Evolutionary conservation across 2,329 filamentous ascomycete genomes (phyloP).

Genomic region (Pezicula carpinea): DNA sequence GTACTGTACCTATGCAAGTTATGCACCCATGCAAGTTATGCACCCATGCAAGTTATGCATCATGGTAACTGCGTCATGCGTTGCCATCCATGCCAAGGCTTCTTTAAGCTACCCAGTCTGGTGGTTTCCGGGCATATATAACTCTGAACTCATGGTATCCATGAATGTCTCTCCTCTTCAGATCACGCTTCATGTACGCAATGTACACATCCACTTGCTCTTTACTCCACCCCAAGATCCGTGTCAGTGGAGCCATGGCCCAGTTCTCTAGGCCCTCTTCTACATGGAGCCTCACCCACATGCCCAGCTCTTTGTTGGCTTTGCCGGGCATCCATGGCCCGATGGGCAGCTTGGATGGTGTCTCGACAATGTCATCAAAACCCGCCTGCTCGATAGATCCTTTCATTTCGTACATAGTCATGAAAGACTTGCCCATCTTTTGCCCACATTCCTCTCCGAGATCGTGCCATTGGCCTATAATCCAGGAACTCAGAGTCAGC

Average conservation of each 20-base stretch:
- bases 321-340: neutral
- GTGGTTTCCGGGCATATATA: neutral
- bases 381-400: constrained; percentile 1
- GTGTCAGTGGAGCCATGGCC: constrained; percentile 5
- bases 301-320: neutral
- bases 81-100: too few relatives aligned
- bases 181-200: constrained; percentile 1
- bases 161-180: constrained; percentile 3
- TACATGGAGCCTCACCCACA: neutral
- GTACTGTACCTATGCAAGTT: too few relatives aligned
- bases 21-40: too few relatives aligned
- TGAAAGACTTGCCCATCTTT: neutral
- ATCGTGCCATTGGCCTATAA: neutral
- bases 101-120: neutral
- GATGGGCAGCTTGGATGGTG: neutral
- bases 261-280: constrained; percentile 1
- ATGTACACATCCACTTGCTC: constrained; percentile 5
- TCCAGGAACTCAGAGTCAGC: too few relatives aligned
- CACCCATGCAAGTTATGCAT: too few relatives aligned
- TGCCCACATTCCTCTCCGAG: neutral
- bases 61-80: too few relatives aligned
- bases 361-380: constrained; percentile 2
- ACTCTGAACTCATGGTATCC: neutral
- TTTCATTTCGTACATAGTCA: neutral
- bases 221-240: constrained; percentile 3